phyloP scores from a whole-genome alignment of 2,329 filamentous ascomycete species.

The Pseudogymnoascus verrucosus region DNA sequence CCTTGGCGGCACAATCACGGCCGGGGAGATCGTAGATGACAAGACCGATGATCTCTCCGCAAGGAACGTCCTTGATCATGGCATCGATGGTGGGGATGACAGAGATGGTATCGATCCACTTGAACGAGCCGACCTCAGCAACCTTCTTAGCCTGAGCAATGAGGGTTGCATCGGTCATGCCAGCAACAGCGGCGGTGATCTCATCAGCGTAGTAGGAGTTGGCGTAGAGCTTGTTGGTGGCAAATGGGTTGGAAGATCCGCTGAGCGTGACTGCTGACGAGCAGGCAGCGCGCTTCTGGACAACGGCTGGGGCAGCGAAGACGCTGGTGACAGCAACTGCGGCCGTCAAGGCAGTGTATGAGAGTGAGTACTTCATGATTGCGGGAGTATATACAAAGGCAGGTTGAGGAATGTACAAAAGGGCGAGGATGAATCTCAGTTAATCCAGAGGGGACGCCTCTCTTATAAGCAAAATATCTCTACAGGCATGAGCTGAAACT shows the following conservation, averaged over 20 bases:
- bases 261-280: constrained; percentile 19
- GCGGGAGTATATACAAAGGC: not conserved
- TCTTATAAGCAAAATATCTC: not conserved
- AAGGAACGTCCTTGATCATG: constrained; percentile 38
- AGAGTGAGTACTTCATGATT: not conserved
- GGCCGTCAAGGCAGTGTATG: constrained; percentile 1
- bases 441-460: not conserved
- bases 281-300: constrained; percentile 15
- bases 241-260: constrained; percentile 40
- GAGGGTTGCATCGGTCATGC: constrained; percentile 47
- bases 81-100: constrained; percentile 40
- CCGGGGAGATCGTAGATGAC: constrained; percentile 52
- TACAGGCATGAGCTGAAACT: not conserved
- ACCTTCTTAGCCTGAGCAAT: constrained; percentile 25
- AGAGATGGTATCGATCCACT: constrained; percentile 44
- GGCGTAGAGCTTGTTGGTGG: constrained; percentile 42
- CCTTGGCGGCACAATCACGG: constrained; percentile 49
- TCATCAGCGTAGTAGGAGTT: constrained; percentile 50
- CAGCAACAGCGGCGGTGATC: constrained; percentile 43
- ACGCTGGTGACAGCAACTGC: constrained; percentile 6
- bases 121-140: constrained; percentile 40
- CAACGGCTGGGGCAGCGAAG: constrained; percentile 3
- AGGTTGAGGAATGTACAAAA: constrained; percentile 1
- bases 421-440: not conserved
- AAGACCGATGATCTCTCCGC: constrained; percentile 37